A percentile compares a stretch with the other conserved stretches of the same genome.
phyloP scores from a whole-genome alignment of 1,139 yeast species.

The Williopsis jadinii region DNA sequence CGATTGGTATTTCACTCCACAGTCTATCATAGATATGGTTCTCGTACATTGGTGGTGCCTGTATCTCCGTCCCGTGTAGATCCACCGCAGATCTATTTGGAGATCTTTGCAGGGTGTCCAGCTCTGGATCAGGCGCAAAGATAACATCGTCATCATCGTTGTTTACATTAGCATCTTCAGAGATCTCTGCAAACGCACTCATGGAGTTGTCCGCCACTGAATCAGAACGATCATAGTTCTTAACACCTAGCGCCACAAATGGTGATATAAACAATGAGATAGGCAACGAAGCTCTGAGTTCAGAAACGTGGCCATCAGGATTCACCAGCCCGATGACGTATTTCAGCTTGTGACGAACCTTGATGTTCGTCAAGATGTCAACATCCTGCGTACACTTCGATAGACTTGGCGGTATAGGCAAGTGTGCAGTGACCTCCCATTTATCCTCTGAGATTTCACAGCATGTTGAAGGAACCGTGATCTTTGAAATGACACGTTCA shows the following conservation, averaged over 20 bases:
- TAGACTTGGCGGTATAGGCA: conserved; percentile 65
- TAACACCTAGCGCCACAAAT: conserved; percentile 63
- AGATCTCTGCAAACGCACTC: conserved; percentile 18
- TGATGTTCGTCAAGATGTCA: conserved; percentile 46
- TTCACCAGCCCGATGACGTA: conserved; percentile 50
- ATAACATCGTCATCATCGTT: conserved; percentile 27
- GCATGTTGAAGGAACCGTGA: conserved; percentile 32
- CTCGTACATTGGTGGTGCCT: conserved; percentile 89
- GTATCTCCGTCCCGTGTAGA: conserved; percentile 12
- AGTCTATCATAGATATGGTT: conserved; percentile 79
- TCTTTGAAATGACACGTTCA: conserved; percentile 49
- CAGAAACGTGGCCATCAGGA: conserved; percentile 63
- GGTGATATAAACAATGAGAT: conserved; percentile 61
- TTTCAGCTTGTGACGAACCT: conserved; percentile 57
- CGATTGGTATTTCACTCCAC: conserved; percentile 53
- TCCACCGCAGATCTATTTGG: conserved; percentile 16
- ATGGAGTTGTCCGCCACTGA: conserved; percentile 15
- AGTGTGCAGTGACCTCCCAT: conserved; percentile 65
- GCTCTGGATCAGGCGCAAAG: conserved; percentile 26
- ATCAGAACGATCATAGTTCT: conserved; percentile 20
- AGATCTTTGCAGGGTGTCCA: conserved; percentile 13
- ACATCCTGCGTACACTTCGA: conserved; percentile 82
- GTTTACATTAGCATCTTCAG: conserved; percentile 15
- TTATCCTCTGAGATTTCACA: conserved; percentile 39
- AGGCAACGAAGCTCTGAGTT: conserved; percentile 63